These are phyloP conservation scores for Teunomyces stri DNA, from an alignment of 805 yeast genomes.

Conservation along the genomic window DNA sequence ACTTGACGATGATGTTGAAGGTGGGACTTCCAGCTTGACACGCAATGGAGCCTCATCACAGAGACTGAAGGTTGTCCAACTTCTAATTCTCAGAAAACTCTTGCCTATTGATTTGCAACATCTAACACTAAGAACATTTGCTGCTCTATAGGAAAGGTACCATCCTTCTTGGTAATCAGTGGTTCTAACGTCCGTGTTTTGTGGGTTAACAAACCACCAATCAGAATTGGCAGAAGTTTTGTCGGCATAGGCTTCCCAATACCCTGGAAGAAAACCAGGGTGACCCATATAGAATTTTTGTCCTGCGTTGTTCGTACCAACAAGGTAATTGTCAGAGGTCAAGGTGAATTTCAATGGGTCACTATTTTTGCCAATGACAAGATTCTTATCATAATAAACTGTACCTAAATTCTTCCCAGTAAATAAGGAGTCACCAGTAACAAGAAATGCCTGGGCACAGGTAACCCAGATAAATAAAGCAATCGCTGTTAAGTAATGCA, in stretches of 20 bases:
- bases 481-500: background rate
- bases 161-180: background rate
- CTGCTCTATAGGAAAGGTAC: background rate
- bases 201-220: background rate
- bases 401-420: background rate
- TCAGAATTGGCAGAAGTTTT: background rate
- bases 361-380: background rate
- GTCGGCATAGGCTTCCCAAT: background rate
- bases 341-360: background rate
- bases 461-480: background rate
- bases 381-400: background rate
- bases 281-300: background rate
- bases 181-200: background rate
- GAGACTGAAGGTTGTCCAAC: background rate
- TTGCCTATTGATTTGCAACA: background rate
- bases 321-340: background rate
- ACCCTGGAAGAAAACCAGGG: background rate
- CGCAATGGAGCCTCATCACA: background rate
- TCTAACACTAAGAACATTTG: background rate
- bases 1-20: background rate
- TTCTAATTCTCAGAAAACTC: background rate
- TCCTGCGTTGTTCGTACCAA: background rate
- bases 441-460: background rate
- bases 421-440: background rate
- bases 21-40: background rate